Percentiles rank a stretch among this genome's conserved stretches.
Evolutionary conservation across 225 moss, liverwort and hornwort genomes (phyloP).

Genomic region (Sphagnum tenellum): DNA sequence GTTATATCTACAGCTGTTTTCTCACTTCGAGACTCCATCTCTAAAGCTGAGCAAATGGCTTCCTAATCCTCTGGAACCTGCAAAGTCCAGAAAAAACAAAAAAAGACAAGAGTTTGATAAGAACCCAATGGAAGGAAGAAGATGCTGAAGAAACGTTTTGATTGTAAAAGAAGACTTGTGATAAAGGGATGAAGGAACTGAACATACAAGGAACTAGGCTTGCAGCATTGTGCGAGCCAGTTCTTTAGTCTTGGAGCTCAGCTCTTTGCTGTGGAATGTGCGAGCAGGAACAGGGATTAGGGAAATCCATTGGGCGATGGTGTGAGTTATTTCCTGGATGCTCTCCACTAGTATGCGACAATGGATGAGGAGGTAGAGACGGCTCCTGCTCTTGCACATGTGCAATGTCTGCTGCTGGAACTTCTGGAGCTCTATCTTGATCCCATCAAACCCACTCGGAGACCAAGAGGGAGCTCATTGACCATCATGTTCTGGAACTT

Average conservation of each 20-base stretch:
- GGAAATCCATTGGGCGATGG: neutral
- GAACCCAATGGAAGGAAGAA: too few relatives aligned
- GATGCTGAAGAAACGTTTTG: too few relatives aligned
- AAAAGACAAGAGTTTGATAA: too few relatives aligned
- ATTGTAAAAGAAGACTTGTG: too few relatives aligned
- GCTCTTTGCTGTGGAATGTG: neutral
- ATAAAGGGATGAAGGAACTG: too few relatives aligned
- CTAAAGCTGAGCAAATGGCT: neutral
- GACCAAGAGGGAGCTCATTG: neutral
- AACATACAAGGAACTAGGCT: neutral
- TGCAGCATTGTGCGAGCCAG: constrained; percentile 1
- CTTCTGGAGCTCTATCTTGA: neutral
- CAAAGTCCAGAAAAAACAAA: neutral
- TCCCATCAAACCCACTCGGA: neutral
- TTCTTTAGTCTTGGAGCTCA: neutral
- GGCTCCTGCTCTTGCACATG: constrained; percentile 3
- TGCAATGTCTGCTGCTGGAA: neutral
- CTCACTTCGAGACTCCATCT: neutral
- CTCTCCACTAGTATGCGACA: neutral
- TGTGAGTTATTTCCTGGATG: constrained; percentile 1
- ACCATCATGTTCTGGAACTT: neutral
- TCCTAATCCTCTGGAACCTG: constrained; percentile 3
- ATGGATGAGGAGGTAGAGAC: constrained; percentile 6
- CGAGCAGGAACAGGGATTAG: neutral
- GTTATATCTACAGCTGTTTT: neutral